Evolutionary conservation across 768 basidiomycete species (phyloP), one percentile per base, ranked within the genome.

Genomic region (Suillus spraguei): DNA sequence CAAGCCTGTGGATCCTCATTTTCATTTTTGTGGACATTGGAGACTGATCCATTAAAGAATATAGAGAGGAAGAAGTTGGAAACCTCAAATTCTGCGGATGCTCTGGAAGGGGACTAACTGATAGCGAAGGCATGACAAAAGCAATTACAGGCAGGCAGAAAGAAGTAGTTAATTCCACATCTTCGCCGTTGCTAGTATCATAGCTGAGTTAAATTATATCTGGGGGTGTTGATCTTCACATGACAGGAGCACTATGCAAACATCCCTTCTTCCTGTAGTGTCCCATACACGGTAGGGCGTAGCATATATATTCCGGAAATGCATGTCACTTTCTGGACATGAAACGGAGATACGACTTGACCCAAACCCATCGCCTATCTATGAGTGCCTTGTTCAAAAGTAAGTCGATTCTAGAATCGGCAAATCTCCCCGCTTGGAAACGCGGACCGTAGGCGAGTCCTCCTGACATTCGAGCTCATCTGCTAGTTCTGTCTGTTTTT

Each of bases 401-500:
- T 8, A 28, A 49, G 24, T 49, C 16, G 24, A 49, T 49, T 49
- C 16, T 17, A 11, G 52, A 53, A 33, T 35, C 33, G 20, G 33
- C 1, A 6, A 20, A 10, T n/a, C n/a, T 53, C 11, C 20, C 52
- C 20, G 32, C 52, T 53, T 20, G 33, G 33, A 53, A 53, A n/a
- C 20, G 20, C 52, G 52, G 52, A 53, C 52, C 52, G 52, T n/a
- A 53, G 32, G 20, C 6, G 20, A 35, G 55, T 28, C 55, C 55
- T 39, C 22, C 38, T 39, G 22, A 53, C 38, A 39, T 56, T 17
- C 38, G 10, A 56, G 24, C 16, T 28, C 38, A 39, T 28, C 38
- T 28, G 38, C 55, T 28, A 24, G 22, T 11, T 6, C 38, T 1
- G 8, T 24, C 24, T 35, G 3, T 17, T 53, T 11, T 24, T 17